phyloP scores from a whole-genome alignment of 2,329 filamentous ascomycete genomes.

The Fusarium transvaalense region DNA sequence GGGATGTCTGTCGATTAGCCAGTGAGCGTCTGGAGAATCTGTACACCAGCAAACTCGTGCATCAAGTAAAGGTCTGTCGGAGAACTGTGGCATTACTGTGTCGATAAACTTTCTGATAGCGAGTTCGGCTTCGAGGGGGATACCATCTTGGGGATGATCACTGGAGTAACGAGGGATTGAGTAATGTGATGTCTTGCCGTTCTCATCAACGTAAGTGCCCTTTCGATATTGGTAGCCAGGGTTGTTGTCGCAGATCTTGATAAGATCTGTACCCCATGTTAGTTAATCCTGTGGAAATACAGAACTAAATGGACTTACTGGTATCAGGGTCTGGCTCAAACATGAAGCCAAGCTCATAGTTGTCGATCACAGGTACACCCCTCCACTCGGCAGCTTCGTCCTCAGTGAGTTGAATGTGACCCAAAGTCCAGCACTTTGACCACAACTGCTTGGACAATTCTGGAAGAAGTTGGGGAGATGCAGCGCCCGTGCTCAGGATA shows the following conservation, averaged over 20 bases:
- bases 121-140: background rate
- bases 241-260: conserved; percentile 22
- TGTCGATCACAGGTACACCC: conserved; percentile 2
- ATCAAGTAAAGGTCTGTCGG: background rate
- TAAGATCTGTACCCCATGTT: background rate
- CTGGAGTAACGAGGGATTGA: conserved; percentile 14
- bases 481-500: conserved; percentile 6
- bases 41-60: conserved; percentile 8
- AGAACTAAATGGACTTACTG: background rate
- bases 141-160: background rate
- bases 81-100: conserved; percentile 16
- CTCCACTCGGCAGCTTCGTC: conserved; percentile 2
- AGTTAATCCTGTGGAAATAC: rapidly evolving
- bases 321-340: conserved; percentile 16
- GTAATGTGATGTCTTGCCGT: background rate
- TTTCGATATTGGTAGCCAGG: conserved; percentile 3
- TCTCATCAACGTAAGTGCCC: background rate
- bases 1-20: conserved; percentile 11
- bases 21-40: conserved; percentile 12
- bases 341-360: conserved; percentile 24
- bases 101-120: conserved; percentile 1
- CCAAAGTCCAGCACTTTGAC: conserved; percentile 11
- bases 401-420: conserved; percentile 4
- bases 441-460: background rate
- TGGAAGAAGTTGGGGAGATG: conserved; percentile 10